These are phyloP conservation scores for Bauhinia variegata DNA, from an alignment of 306 rosid species.

Conservation along the genomic window DNA sequence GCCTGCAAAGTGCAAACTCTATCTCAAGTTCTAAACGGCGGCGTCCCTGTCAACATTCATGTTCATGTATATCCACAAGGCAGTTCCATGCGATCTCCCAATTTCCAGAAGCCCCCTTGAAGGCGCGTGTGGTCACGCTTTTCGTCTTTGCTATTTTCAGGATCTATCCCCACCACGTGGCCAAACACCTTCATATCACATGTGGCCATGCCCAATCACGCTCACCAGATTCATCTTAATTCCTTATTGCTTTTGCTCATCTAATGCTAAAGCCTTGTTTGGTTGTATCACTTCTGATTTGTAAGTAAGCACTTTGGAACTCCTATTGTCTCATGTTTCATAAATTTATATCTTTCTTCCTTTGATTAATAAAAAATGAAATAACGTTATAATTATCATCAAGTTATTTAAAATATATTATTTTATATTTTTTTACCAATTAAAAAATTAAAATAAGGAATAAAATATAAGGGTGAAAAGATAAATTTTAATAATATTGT, in stretches of 20 bases:
- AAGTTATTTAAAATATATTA: too few species aligned
- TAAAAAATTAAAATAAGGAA: too few species aligned
- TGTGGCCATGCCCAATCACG: not conserved
- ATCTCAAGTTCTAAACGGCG: not conserved
- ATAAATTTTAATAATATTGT: too few species aligned
- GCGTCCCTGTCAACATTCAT: not conserved
- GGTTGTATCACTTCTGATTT: not conserved
- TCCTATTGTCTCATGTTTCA: too few species aligned
- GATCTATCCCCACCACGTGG: slow-evolving; percentile 15
- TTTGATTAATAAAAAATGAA: too few species aligned
- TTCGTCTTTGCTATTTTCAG: not conserved
- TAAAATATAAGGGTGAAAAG: too few species aligned
- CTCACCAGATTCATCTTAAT: not conserved
- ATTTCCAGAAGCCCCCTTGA: too few species aligned
- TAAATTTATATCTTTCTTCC: too few species aligned
- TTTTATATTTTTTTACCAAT: not conserved
- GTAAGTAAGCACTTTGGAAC: too few species aligned
- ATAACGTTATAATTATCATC: too few species aligned
- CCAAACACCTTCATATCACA: not conserved
- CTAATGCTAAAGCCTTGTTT: slow-evolving; percentile 2
- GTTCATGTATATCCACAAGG: slow-evolving; percentile 6
- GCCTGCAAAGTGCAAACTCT: not conserved
- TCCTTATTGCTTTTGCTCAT: too few species aligned
- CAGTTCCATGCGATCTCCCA: too few species aligned
- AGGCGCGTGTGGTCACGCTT: not conserved